Percentiles rank a stretch among this genome's conserved stretches.
Evolutionary conservation across 1,139 yeast genomes (phyloP).

Genomic region (Kodamaea arcana): DNA sequence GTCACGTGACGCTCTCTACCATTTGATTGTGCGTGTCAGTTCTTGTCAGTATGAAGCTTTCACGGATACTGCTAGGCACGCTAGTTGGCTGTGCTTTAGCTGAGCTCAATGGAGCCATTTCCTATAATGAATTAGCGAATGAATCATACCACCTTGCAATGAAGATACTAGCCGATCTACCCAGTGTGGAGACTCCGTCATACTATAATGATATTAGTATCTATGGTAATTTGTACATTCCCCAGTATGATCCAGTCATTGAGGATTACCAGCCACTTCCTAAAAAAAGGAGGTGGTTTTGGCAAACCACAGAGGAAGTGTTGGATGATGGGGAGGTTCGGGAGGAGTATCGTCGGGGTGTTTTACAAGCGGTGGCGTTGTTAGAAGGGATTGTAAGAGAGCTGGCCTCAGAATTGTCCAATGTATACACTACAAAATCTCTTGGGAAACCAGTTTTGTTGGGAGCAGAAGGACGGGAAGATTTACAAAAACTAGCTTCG

Average conservation of each 20-base stretch:
- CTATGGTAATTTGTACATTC: conserved; percentile 20
- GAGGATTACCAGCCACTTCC: conserved; percentile 13
- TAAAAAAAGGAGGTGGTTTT: neutral
- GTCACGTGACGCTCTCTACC: too few species aligned
- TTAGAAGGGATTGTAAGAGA: neutral
- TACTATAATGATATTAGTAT: neutral
- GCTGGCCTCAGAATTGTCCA: neutral
- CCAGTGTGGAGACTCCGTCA: neutral
- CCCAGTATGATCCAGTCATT: conserved; percentile 17
- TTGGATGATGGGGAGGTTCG: neutral
- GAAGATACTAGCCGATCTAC: neutral
- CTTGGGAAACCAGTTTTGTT: neutral
- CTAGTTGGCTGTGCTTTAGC: too few species aligned
- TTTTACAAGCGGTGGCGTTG: neutral
- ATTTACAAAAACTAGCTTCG: neutral
- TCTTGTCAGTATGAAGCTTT: too few species aligned
- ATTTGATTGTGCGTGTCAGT: too few species aligned
- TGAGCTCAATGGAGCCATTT: too few species aligned
- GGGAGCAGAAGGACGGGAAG: neutral
- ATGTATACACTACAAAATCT: neutral
- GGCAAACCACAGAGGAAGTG: neutral
- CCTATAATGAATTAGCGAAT: too few species aligned
- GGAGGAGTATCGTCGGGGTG: neutral
- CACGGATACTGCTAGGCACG: too few species aligned
- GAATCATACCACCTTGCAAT: neutral